Evolutionary conservation across 2,329 filamentous ascomycete genomes (phyloP).

Genomic region (Cladophialophora chaetospira): DNA sequence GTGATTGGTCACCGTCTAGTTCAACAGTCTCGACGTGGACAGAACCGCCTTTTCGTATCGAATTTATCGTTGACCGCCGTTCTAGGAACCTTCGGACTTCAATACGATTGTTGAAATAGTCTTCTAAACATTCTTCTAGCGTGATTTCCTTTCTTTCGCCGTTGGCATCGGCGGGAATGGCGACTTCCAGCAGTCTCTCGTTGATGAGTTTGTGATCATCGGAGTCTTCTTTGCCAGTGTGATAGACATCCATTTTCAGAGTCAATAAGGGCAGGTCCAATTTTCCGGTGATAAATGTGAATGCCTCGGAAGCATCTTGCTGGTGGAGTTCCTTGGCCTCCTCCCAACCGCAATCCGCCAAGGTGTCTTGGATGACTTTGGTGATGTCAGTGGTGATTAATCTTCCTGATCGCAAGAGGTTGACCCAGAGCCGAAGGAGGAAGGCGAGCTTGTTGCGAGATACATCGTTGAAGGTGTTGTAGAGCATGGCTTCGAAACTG

Average conservation of each 20-base stretch:
- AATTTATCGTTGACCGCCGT: slow-evolving; percentile 59
- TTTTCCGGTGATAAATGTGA: slow-evolving; percentile 89
- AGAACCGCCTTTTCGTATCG: slow-evolving; percentile 42
- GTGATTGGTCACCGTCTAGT: slow-evolving; percentile 36
- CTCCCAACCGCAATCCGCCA: slow-evolving; percentile 85
- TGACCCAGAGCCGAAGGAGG: slow-evolving; percentile 86
- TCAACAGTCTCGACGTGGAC: slow-evolving; percentile 48
- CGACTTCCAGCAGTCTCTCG: slow-evolving; percentile 85
- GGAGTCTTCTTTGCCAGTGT: slow-evolving; percentile 79
- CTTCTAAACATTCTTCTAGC: slow-evolving; percentile 87
- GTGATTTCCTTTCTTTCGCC: slow-evolving; percentile 68
- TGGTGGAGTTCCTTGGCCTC: slow-evolving; percentile 77
- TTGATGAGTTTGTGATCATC: slow-evolving; percentile 96
- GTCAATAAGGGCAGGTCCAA: slow-evolving; percentile 85
- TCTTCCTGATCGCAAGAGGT: slow-evolving; percentile 80
- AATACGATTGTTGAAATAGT: slow-evolving; percentile 92
- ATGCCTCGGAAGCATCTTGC: slow-evolving; percentile 94
- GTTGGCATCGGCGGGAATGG: slow-evolving; percentile 69
- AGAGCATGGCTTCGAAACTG: slow-evolving; percentile 90
- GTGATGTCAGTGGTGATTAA: slow-evolving; percentile 88
- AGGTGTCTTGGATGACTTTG: slow-evolving; percentile 74
- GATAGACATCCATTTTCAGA: slow-evolving; percentile 91
- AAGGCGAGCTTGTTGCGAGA: slow-evolving; percentile 72
- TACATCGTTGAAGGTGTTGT: slow-evolving; percentile 74
- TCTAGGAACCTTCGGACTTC: slow-evolving; percentile 79